Base-by-base conservation (phyloP, 495 filamentous ascomycete genomes). In the Daldinia decipiens region DNA sequence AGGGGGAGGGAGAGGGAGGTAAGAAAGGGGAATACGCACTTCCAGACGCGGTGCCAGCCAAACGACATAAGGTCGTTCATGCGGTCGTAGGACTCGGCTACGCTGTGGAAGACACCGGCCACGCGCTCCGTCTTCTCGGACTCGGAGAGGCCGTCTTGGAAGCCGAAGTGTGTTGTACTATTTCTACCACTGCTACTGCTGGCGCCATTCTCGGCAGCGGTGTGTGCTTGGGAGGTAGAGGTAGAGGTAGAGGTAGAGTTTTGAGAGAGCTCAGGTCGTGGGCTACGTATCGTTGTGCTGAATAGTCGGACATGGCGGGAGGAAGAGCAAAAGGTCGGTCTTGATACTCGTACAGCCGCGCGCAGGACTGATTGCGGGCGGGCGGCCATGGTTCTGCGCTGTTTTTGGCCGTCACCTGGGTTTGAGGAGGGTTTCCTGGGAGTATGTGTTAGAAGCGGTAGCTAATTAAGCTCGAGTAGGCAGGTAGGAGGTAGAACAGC, bases 51-150 rank as follows among this genome's bases (percentile, higher is more conserved):
- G 81, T 99, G 95, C 82, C 97, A 94, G 38, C 94, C 94, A 27
- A 98, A 88, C 45, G 94, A 98, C 95, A 99, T 98, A 56, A 98
- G 87, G 79, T 99, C 95, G 86, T 99, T 99, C 95, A 99, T 99
- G 70, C 88, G 89, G 78, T 98, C 94, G 84, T 95, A 90, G 29
- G 90, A 92, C 54, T 92, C 87, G 71, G 95, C 95, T 55, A 99
- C 95, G 77, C 93, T 97, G 80, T 93, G 95, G 85, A 98, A 99
- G 67, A 99, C 95, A 45, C 87, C 87, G 71, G 89, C 90, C 24
- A 98, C 95, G 19, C 76, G 77, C 72, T 82, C 77, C 31, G 74
- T 76, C 81, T 99, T 99, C 75, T 94, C 85, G 9, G 89, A 84
- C 68, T 95, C 92, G 45, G 93, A 88, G 24, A 99, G 86, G 52